Evolutionary conservation across 2,329 filamentous ascomycete genomes (phyloP), one percentile per base, ranked within the genome.

Genomic region (Bipolaris sorokiniana): DNA sequence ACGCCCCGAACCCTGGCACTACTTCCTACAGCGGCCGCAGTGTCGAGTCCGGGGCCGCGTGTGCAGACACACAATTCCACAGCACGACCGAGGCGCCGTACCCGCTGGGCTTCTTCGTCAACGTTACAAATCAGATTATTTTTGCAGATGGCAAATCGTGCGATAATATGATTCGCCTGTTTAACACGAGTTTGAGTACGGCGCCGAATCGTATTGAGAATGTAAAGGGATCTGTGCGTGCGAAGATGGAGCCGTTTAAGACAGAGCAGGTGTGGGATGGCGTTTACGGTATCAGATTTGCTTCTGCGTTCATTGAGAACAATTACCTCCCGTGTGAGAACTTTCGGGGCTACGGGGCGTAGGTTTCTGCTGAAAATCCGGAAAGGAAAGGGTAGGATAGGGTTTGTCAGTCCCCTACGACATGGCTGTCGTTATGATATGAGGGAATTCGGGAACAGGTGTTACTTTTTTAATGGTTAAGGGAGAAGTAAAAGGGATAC

Each of bases 91-190:
- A 64, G 2, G 56, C 58, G 28, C 69, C 74, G 0, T 81, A 78
- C 55, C 75, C 79, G 0, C 59, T 83, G 3, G 63, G 66, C 1
- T 80, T 83, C 54, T 80, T 81, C 69, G 67, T 68, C 20, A 84
- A 84, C 65, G 73, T 83, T 44, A 84, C 83, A 3, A 86, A 86
- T 64, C 84, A 86, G 67, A 82, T 83, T 1, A 75, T 74, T 4
- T 83, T 82, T 57, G 76, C 74, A 9, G 72, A 79, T 48, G 73
- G 72, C 9, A 67, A 70, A 41, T 62, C 68, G 0, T 83, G 81
- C 68, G 79, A 82, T 48, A 76, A 79, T 33, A 78, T 80, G 69
- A 71, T 77, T 11, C 70, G 78, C 11, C 56, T 82, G 10, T 83
- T 79, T 68, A 78, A 83, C 59, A 82, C 81, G 0, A 72, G 75